Percentiles rank a stretch among this genome's conserved stretches.
Evolutionary conservation across 257 asterid species (phyloP).

Genomic region (Ligustrum vulgare): DNA sequence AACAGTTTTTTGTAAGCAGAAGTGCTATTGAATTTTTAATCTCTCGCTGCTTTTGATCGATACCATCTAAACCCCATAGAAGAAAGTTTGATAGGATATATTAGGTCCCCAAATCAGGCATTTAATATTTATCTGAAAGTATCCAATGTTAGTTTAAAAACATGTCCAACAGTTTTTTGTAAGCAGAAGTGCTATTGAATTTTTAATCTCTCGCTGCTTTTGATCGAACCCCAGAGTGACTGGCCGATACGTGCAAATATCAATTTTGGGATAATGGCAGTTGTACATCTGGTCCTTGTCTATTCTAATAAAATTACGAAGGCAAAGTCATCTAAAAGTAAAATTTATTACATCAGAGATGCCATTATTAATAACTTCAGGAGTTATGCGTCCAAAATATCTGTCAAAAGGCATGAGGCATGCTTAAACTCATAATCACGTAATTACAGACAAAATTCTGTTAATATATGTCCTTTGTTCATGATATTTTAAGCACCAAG

Average conservation of each 20-base stretch:
- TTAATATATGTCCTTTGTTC: neutral
- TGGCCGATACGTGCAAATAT: neutral
- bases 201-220: neutral
- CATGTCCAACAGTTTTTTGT: neutral
- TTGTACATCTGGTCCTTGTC: neutral
- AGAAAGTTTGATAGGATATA: constrained; percentile 1
- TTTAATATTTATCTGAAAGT: neutral
- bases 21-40: neutral
- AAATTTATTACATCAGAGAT: constrained; percentile 6
- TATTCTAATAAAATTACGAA: neutral
- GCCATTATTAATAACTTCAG: neutral
- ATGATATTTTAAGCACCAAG: neutral
- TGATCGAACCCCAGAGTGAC: neutral
- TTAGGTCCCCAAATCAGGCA: neutral
- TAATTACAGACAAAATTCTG: constrained; percentile 1
- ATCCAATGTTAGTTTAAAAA: neutral
- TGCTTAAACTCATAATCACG: neutral
- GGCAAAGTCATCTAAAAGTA: neutral
- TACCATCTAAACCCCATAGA: neutral
- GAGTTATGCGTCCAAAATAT: neutral
- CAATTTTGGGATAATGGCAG: neutral
- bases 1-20: neutral
- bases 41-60: neutral
- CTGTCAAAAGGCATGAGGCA: neutral
- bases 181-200: constrained; percentile 4